Percentiles rank a stretch among this genome's conserved stretches.
phyloP scores from a whole-genome alignment of 2,329 filamentous ascomycete species.

The Mollisiaceae sp. region DNA sequence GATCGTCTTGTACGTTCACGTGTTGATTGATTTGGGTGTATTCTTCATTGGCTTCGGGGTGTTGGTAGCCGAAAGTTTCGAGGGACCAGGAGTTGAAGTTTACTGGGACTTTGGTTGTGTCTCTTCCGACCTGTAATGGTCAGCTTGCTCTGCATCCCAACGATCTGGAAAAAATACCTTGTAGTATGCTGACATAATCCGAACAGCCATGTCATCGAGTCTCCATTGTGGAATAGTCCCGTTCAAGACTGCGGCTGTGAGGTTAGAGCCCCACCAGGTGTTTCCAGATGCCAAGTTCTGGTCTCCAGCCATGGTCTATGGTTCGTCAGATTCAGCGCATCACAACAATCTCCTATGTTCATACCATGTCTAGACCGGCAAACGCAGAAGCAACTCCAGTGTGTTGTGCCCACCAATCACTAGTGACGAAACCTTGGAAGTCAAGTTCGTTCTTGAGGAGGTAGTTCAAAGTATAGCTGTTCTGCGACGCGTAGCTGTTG shows the following conservation, averaged over 20 bases:
- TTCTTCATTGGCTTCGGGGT: conserved; percentile 66
- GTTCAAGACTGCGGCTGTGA: conserved; percentile 87
- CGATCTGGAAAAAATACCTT: conserved; percentile 49
- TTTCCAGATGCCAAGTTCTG: conserved; percentile 71
- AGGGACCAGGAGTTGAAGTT: conserved; percentile 91
- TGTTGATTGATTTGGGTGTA: conserved; percentile 77
- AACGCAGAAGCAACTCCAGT: conserved; percentile 68
- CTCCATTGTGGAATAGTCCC: conserved; percentile 88
- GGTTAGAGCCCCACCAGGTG: conserved; percentile 75
- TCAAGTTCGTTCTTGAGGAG: conserved; percentile 80
- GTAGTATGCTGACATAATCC: conserved; percentile 75
- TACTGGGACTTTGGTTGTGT: conserved; percentile 49
- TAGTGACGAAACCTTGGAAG: conserved; percentile 79
- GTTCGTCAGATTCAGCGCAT: no score
- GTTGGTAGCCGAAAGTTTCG: conserved; percentile 73
- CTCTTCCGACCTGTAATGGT: conserved; percentile 47
- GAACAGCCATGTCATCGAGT: conserved; percentile 88
- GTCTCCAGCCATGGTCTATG: conserved; percentile 76
- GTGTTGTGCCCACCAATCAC: conserved; percentile 81
- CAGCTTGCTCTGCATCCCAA: conserved; percentile 36
- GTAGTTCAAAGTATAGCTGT: conserved; percentile 75
- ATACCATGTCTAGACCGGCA: conserved; percentile 78
- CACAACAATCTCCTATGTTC: no score
- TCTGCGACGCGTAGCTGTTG: conserved; percentile 80
- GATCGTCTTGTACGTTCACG: conserved; percentile 79